Percentiles rank a stretch among this genome's conserved stretches.
Conservation (phyloP, 2,329 filamentous ascomycete genomes). For the Hymenoscyphus occultus region DNA sequence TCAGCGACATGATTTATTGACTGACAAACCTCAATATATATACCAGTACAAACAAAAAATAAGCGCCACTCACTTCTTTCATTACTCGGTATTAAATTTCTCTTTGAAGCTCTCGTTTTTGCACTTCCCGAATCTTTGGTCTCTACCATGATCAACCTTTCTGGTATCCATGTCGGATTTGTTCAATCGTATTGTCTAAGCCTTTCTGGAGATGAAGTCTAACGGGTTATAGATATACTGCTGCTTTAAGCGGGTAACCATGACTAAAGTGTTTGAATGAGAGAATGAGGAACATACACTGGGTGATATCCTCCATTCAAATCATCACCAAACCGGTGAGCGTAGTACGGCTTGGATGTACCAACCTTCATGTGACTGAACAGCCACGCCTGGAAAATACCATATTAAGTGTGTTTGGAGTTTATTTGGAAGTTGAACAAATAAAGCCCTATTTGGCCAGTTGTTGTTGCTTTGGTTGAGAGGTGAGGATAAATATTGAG, state of each 20-base stretch:
- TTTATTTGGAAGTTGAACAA: not conserved
- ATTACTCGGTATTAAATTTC: not conserved
- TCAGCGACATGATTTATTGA: not conserved
- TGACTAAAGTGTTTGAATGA: not conserved
- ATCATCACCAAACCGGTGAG: not conserved
- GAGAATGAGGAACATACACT: not conserved
- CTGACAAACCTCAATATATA: not conserved
- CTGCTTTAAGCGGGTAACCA: not conserved
- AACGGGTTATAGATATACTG: not conserved
- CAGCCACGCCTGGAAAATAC: not conserved
- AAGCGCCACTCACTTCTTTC: not conserved
- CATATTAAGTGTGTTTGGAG: too few relatives aligned
- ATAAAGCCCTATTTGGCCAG: too few relatives aligned
- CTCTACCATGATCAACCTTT: not conserved
- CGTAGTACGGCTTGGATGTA: not conserved
- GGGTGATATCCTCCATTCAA: not conserved
- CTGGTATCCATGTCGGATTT: not conserved
- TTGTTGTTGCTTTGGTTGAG: too few relatives aligned
- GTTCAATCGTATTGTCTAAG: not conserved
- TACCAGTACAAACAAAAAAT: not conserved
- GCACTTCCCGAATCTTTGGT: not conserved
- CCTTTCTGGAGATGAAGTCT: not conserved
- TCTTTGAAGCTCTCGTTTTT: not conserved
- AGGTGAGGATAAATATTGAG: too few relatives aligned
- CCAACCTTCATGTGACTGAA: not conserved